phyloP scores from a whole-genome alignment of 805 yeast genomes.

The Wickerhamiella sergipiensis region DNA sequence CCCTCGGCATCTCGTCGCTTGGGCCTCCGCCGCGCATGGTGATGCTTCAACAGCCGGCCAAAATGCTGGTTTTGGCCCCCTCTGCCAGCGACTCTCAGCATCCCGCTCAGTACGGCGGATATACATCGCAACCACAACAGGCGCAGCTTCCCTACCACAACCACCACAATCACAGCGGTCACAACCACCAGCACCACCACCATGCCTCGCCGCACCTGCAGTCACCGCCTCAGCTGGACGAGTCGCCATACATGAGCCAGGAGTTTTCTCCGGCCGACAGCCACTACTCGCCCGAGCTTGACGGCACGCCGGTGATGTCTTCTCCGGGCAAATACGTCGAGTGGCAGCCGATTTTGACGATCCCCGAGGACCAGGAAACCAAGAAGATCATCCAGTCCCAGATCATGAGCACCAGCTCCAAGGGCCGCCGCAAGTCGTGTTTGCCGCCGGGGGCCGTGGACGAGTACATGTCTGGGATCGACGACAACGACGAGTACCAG shows the following conservation, averaged over 20 bases:
- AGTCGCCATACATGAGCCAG: not conserved
- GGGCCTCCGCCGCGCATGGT: slow-evolving; percentile 7
- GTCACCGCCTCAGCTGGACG: not conserved
- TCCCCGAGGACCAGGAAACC: slow-evolving; percentile 21
- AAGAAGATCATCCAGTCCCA: slow-evolving; percentile 24
- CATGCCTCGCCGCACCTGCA: not conserved
- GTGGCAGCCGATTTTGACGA: slow-evolving; percentile 27
- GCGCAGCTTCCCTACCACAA: not conserved
- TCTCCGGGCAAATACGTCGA: slow-evolving; percentile 9
- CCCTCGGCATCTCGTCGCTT: slow-evolving; percentile 11
- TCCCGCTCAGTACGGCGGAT: not conserved
- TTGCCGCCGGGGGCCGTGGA: slow-evolving; percentile 86
- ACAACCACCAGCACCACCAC: not conserved
- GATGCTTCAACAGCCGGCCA: not conserved
- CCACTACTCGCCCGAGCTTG: not conserved
- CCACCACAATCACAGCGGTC: not conserved
- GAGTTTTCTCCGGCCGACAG: not conserved
- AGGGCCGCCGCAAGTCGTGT: slow-evolving; percentile 37
- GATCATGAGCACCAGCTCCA: slow-evolving; percentile 19
- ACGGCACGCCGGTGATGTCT: not conserved
- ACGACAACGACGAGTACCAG: slow-evolving; percentile 50
- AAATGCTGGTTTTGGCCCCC: not conserved
- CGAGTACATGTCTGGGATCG: slow-evolving; percentile 68
- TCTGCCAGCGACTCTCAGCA: not conserved
- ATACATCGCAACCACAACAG: not conserved